A percentile compares a stretch with the other conserved stretches of the same genome.
Conservation (phyloP, 1,284 basidiomycete genomes). For the Lentinula novae-zelandiae region DNA sequence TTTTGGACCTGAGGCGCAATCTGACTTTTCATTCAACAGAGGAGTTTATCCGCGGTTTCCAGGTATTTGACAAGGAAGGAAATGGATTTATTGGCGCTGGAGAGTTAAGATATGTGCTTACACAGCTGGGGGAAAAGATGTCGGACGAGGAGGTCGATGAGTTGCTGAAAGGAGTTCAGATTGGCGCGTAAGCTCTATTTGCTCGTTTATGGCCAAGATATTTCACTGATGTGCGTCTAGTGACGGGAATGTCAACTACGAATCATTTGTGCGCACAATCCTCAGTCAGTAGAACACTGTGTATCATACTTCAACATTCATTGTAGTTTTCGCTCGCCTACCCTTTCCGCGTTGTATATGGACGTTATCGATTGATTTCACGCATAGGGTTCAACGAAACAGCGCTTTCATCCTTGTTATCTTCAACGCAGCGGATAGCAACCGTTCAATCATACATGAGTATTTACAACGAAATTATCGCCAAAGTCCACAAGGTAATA, state of each 20-base stretch:
- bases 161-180: conserved; percentile 90
- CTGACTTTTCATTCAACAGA: conserved; percentile 45
- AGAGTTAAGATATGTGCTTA: conserved; percentile 90
- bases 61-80: conserved; percentile 98
- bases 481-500: too few species aligned
- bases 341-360: neutral
- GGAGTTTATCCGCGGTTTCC: conserved; percentile 99
- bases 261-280: conserved; percentile 92
- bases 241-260: conserved; percentile 97
- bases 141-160: conserved; percentile 97
- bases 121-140: conserved; percentile 97
- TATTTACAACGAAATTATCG: too few species aligned
- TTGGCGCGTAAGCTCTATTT: conserved; percentile 66
- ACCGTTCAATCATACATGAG: too few species aligned
- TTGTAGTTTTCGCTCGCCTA: neutral
- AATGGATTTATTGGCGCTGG: conserved; percentile 96
- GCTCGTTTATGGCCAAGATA: conserved; percentile 8
- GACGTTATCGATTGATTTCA: too few species aligned
- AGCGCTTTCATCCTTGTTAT: too few species aligned
- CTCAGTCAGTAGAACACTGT: conserved; percentile 62
- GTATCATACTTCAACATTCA: neutral
- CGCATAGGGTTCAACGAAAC: too few species aligned
- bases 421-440: too few species aligned
- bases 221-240: conserved; percentile 36
- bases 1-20: neutral